These are phyloP conservation scores for Laguncularia racemosa DNA, from an alignment of 345 rosid species.

Conservation along the genomic window DNA sequence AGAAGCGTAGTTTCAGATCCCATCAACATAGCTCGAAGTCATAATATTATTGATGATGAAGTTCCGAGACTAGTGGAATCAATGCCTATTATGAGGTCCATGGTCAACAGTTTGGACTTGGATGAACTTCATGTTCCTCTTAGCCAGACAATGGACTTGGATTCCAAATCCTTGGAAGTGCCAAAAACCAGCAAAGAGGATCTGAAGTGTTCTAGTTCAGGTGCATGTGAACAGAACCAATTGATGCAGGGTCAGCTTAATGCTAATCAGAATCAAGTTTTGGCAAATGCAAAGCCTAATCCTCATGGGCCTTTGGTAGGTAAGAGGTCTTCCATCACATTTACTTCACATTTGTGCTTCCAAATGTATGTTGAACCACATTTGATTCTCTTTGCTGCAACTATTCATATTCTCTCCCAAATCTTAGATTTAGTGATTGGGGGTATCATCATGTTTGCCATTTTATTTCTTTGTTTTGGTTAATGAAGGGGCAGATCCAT, in stretches of 20 bases:
- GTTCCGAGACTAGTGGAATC: conserved; percentile 43
- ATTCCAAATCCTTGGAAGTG: conserved; percentile 29
- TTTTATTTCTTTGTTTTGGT: neutral
- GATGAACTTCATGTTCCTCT: conserved; percentile 25
- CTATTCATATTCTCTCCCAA: neutral
- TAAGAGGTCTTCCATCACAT: conserved; percentile 27
- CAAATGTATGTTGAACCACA: conserved; percentile 1
- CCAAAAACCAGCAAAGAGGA: conserved; percentile 26
- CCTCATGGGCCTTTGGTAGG: conserved; percentile 45
- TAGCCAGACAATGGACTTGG: conserved; percentile 56
- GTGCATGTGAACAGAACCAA: conserved; percentile 18
- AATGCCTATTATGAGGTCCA: conserved; percentile 52
- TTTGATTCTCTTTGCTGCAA: conserved; percentile 2
- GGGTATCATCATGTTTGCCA: neutral
- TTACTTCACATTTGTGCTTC: conserved; percentile 3
- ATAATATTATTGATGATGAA: conserved; percentile 19
- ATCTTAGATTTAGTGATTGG: neutral
- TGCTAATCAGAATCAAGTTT: conserved; percentile 21
- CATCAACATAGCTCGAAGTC: conserved; percentile 34
- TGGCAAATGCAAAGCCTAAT: conserved; percentile 27
- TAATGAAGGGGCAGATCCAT: neutral
- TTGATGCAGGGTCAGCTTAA: conserved; percentile 14
- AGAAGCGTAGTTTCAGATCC: conserved; percentile 31
- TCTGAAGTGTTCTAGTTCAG: conserved; percentile 19
- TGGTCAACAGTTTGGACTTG: conserved; percentile 17